Evolutionary conservation across 2,329 filamentous ascomycete genomes (phyloP), one percentile per base, ranked within the genome.

Genomic region (Pyrenochaeta sp.): DNA sequence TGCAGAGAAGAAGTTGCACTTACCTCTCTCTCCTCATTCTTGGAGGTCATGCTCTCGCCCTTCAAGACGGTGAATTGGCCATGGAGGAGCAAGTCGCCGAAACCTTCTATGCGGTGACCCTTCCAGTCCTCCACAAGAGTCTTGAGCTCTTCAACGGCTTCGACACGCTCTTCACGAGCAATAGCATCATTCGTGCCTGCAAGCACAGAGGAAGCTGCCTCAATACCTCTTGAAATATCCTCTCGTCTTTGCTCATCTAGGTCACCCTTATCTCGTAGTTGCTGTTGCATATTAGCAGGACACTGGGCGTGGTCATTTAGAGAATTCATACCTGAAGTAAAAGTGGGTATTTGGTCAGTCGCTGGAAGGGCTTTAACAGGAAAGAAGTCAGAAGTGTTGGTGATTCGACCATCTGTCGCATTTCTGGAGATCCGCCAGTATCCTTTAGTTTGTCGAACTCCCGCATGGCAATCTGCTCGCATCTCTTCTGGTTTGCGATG

Each of bases 41-140:
- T 96, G 0, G 72, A 68, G 46, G 86, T 92, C 78, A 91, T 91
- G 67, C 90, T 90, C 25, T 88, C 85, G 40, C 86, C 85, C 69
- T 96, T 98, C 32, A 97, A 83, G 40, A 99, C 94, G 0, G 91
- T 93, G 78, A 97, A 96, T 30, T 93, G 91, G 34, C 95, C 95
- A 68, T 96, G 91, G 25, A 96, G 83, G 32, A 99, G 83, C 22
- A 99, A 82, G 52, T 93, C 90, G 40, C 95, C 95, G 70, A 99
- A 97, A n/a, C 90, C 88, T 61, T 96, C 91, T 28, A 97, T 89
- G 58, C 90, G 88, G 74, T 98, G 91, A 51, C 90, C 91, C 78
- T 97, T 98, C 95, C 95, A 99, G 76, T 99, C 95, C 72, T 98
- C 95, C 1, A 99, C 94, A 50, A 95, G 85, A 52, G 80, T 81